phyloP scores from a whole-genome alignment of 1,284 basidiomycete species.

The Malassezia slooffiae region DNA sequence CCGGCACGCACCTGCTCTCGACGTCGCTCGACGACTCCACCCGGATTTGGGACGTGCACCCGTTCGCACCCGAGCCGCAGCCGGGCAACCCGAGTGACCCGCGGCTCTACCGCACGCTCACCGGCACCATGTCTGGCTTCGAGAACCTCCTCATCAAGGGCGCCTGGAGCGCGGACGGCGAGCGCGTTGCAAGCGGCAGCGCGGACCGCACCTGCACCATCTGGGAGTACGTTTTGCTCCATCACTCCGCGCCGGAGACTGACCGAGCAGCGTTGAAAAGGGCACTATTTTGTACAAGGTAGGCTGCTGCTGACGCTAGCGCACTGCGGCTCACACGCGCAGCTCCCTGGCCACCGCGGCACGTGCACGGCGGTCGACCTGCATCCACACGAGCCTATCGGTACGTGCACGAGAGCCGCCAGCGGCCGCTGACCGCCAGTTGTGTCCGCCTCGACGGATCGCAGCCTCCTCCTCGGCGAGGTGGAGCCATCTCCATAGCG shows the following conservation, averaged over 20 bases:
- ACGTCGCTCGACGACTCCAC: slow-evolving; percentile 38
- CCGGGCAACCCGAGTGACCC: slow-evolving; percentile 23
- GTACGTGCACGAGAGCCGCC: slow-evolving; percentile 12
- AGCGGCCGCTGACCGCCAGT: slow-evolving; percentile 17
- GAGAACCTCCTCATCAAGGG: slow-evolving; percentile 37
- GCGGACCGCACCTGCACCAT: slow-evolving; percentile 40
- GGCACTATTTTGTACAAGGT: slow-evolving; percentile 35
- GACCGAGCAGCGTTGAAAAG: slow-evolving; percentile 20
- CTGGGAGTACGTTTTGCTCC: slow-evolving; percentile 31
- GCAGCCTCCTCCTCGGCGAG: slow-evolving; percentile 36
- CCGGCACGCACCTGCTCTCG: slow-evolving; percentile 40
- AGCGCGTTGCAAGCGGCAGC: slow-evolving; percentile 33
- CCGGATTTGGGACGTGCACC: slow-evolving; percentile 45
- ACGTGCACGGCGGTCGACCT: slow-evolving; percentile 42
- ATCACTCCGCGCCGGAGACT: not conserved
- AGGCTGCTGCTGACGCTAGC: too few relatives aligned
- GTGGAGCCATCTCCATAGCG: slow-evolving; percentile 22
- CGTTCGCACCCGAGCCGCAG: slow-evolving; percentile 38
- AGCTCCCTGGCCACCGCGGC: slow-evolving; percentile 43
- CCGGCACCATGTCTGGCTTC: slow-evolving; percentile 37
- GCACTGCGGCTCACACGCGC: not conserved
- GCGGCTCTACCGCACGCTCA: slow-evolving; percentile 34
- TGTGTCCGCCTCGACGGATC: slow-evolving; percentile 34
- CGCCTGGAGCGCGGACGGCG: slow-evolving; percentile 33
- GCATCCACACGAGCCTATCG: slow-evolving; percentile 43